phyloP scores from a whole-genome alignment of 2,329 filamentous ascomycete species.

The Blumeria hordei region DNA sequence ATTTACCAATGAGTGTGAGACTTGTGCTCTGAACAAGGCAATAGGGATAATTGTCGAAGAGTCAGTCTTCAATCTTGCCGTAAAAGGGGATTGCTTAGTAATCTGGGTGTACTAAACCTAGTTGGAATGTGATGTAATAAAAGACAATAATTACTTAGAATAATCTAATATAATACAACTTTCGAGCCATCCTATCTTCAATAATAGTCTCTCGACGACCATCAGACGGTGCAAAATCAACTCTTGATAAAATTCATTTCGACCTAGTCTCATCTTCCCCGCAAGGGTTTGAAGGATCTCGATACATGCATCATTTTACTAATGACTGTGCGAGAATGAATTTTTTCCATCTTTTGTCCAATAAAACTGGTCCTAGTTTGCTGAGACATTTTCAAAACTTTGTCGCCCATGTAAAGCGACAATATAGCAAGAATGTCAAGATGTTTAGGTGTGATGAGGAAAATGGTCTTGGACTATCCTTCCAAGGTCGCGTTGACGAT shows the following conservation, averaged over 20 bases:
- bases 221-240: background rate
- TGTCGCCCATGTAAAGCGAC: too few species aligned
- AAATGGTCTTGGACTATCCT: background rate
- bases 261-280: background rate
- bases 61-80: too few species aligned
- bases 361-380: background rate
- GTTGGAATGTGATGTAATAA: too few species aligned
- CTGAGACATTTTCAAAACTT: too few species aligned
- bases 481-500: background rate
- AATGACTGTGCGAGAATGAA: background rate
- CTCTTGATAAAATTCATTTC: background rate
- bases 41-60: background rate
- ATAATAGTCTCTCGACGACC: background rate
- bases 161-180: too few species aligned
- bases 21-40: slow-evolving; percentile 1
- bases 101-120: too few species aligned
- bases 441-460: background rate
- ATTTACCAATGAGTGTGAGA: background rate
- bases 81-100: too few species aligned
- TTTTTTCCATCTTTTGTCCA: background rate
- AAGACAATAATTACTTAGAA: too few species aligned
- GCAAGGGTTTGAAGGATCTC: background rate
- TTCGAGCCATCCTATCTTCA: too few species aligned
- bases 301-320: background rate
- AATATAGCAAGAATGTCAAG: background rate